Evolutionary conservation across 306 rosid genomes (phyloP).

Genomic region (apple (Malus domestica)): ASM211411v1 NC_041800.1:23353733-23354232

Average conservation of each 20-base stretch:
- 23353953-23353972: too few species aligned
- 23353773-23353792: not conserved
- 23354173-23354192: too few species aligned
- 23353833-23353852: not conserved
- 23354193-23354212: not conserved
- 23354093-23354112: too few species aligned
- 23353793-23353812: not conserved
- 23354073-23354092: too few species aligned
- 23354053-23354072: too few species aligned
- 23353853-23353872: slow-evolving; percentile 2
- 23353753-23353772: not conserved
- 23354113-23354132: too few species aligned
- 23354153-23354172: too few species aligned
- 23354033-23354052: too few species aligned
- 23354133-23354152: too few species aligned
- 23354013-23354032: too few species aligned
- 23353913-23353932: not conserved
- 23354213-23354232: not conserved
- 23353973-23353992: too few species aligned
- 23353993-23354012: too few species aligned
- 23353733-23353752: slow-evolving; percentile 22
- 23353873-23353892: not conserved
- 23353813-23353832: not conserved
- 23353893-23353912: not conserved
- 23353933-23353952: not conserved